phyloP scores from a whole-genome alignment of 345 rosid species.

The Moringa oleifera region DNA sequence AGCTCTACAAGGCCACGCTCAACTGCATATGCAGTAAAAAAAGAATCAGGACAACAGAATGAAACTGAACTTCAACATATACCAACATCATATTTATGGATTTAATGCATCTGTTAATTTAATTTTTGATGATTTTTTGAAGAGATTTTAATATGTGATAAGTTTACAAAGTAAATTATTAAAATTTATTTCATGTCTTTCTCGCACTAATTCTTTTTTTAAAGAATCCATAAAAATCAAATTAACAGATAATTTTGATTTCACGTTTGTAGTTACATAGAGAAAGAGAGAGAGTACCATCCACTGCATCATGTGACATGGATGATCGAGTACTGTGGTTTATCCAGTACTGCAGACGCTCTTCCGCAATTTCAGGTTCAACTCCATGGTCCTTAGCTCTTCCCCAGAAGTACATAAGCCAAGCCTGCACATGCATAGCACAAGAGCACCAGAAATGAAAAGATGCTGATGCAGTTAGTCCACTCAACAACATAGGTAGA shows the following conservation, averaged over 20 bases:
- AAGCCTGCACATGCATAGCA: slow-evolving; percentile 45
- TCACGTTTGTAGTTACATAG: too few species aligned
- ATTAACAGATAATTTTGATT: too few species aligned
- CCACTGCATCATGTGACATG: slow-evolving; percentile 72
- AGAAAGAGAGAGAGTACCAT: slow-evolving; percentile 41
- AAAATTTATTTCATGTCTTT: too few species aligned
- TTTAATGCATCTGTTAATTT: too few species aligned
- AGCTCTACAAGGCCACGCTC: slow-evolving; percentile 80
- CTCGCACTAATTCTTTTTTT: too few species aligned
- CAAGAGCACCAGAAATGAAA: neutral
- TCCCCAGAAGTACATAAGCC: slow-evolving; percentile 88
- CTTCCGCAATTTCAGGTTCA: slow-evolving; percentile 74
- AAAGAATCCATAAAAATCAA: too few species aligned
- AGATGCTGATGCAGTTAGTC: neutral
- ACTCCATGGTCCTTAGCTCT: slow-evolving; percentile 64
- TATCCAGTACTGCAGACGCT: slow-evolving; percentile 66
- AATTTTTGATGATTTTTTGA: too few species aligned
- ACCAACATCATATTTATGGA: too few species aligned
- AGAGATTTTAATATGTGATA: too few species aligned
- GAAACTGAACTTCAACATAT: neutral
- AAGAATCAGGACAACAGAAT: neutral
- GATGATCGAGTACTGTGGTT: slow-evolving; percentile 39
- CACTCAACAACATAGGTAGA: neutral
- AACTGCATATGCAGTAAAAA: slow-evolving; percentile 31
- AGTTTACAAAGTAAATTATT: too few species aligned